These are phyloP conservation scores for Entophlyctis luteolus DNA, from an alignment of 192 early-diverging fungal genomes.

Conservation along the genomic window DNA sequence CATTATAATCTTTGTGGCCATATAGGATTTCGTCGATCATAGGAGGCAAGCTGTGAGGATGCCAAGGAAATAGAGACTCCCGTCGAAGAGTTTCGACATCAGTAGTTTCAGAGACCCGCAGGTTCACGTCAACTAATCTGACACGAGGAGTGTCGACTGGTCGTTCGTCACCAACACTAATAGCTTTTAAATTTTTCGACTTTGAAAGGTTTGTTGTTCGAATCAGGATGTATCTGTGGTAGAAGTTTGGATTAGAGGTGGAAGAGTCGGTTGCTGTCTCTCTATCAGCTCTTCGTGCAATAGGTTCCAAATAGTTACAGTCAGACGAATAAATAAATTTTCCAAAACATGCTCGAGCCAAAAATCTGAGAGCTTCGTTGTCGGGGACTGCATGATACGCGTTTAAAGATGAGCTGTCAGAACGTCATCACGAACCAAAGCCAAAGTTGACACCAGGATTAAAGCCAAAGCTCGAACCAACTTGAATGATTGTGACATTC, in stretches of 20 bases:
- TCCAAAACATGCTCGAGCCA: slow-evolving; percentile 40
- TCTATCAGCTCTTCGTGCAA: neutral
- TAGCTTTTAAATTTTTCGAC: neutral
- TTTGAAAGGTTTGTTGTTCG: slow-evolving; percentile 28
- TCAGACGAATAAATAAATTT: slow-evolving; percentile 46
- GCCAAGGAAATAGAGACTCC: slow-evolving; percentile 51
- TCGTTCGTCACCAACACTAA: slow-evolving; percentile 22
- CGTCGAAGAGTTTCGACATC: neutral
- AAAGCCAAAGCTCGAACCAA: slow-evolving; percentile 45
- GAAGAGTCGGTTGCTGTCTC: neutral
- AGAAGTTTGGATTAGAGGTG: slow-evolving; percentile 43
- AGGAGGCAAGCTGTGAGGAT: slow-evolving; percentile 35
- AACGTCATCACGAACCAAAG: slow-evolving; percentile 19
- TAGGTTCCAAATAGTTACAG: slow-evolving; percentile 39
- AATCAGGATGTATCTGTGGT: slow-evolving; percentile 42
- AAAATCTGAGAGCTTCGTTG: slow-evolving; percentile 48
- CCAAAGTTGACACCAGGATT: slow-evolving; percentile 45
- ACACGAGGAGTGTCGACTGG: slow-evolving; percentile 43
- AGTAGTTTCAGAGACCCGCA: neutral
- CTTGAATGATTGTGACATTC: slow-evolving; percentile 46
- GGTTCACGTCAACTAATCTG: slow-evolving; percentile 33
- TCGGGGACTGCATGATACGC: slow-evolving; percentile 34
- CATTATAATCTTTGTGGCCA: slow-evolving; percentile 38
- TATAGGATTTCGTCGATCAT: slow-evolving; percentile 47
- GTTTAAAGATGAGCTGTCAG: neutral